Evolutionary conservation across 495 filamentous ascomycete genomes (phyloP), one percentile per base, ranked within the genome.

Genomic region (Penicillium lividum): DNA sequence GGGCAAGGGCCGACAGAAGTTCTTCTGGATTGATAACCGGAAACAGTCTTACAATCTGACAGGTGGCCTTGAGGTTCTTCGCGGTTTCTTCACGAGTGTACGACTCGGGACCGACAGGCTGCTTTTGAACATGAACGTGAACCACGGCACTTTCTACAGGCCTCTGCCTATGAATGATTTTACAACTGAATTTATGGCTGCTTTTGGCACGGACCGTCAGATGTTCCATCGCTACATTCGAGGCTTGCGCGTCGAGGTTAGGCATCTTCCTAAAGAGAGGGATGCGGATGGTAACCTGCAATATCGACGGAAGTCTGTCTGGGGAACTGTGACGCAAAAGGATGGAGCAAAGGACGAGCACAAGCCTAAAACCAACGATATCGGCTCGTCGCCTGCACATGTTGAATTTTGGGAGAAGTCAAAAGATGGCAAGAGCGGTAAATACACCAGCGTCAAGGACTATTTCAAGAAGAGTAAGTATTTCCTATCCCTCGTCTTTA

Each of bases 21-120:
- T 65, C 31, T 68, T 67, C 30, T 65, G 68, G 7, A 62, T 64
- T 28, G 51, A 56, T 8, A 29, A 58, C 7, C 33, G 56, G 33
- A 54, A 62, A 27, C 33, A 53, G 10, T 40, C n/a, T 15, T 4
- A n/a, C 11, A 43, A 69, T 11, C 72, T 82, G 4, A 60, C 65
- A 5, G 59, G 40, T 8, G 79, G 79, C 0, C 61, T 82, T 0
- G 53, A 71, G 44, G 79, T 77, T 11, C 43, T 76, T 16, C 75
- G 80, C 15, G 81, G 81, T 0, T 82, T 74, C 66, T 82, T 66
- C 53, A 64, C 75, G 1, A 80, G 77, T 64, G 79, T 82, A 9
- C 70, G 81, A 11, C 64, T 74, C 3, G 65, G 72, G 11, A 68
- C 71, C 6, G 58, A 61, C 5, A 56, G 73, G n/a, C 46, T 82